Base-by-base conservation (phyloP, 1,284 basidiomycete genomes). In the Fistulina hepatica region DNA sequence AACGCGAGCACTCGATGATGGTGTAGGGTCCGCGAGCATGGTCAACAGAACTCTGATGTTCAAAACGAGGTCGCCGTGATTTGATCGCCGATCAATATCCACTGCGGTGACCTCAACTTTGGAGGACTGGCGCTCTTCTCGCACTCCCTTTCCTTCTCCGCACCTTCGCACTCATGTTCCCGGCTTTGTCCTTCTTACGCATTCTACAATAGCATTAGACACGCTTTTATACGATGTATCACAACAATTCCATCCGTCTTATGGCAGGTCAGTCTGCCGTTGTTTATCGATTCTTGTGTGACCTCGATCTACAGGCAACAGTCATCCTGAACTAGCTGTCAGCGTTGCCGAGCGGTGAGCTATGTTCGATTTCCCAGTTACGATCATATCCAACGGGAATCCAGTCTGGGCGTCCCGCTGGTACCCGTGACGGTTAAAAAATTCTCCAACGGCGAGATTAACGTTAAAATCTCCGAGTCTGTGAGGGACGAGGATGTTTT, bases 401-500 rank as follows among this genome's bases (percentile, higher is more conserved):
- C 44, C 67, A 93, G 93, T 60, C 86, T 98, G 49, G 89, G 89
- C 53, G 82, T 94, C 38, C 73, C 80, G 46, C 74, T 97, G 49
- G 92, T 91, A 22, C 84, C 88, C 38, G 90, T 84, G 62, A 83
- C 82, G 41, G 89, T 94, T 57, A 84, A 86, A 57, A 94, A 93
- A 59, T 98, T 98, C 64, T 91, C 92, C 52, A 95, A 92, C 56
- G 86, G 84, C 55, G 93, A 94, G 70, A 86, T 85, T 55, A 85
- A 81, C 57, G 86, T 92, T 57, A 88, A 89, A 63, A 91, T 93
- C 49, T 72, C 84, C 48, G 88, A 94, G 63, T 95, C 90, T 34
- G 84, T 98, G 36, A 84, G 94, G 42, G 94, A 98, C 59, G 92
- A 97, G 65, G 92, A 97, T 57, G 89, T 94, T 21, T 97, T 94